A percentile compares a stretch with the other conserved stretches of the same genome.
Conservation (phyloP, 352 stramenopile species). For the Plasmopara muralis region DNA sequence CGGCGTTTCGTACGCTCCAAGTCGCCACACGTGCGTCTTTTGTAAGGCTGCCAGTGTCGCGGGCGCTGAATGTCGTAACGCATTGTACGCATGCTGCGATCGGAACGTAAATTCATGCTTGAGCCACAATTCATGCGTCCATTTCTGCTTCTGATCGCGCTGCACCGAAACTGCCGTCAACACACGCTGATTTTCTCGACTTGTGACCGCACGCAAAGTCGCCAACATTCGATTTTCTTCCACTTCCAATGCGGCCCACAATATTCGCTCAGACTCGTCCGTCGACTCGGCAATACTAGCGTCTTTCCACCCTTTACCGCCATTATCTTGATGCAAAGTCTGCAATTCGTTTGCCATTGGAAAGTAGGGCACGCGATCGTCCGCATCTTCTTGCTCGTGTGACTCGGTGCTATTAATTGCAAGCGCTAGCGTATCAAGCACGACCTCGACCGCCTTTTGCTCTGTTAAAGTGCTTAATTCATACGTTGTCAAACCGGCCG, state of each 20-base stretch:
- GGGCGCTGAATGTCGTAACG: slow-evolving; percentile 24
- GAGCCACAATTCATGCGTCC: slow-evolving; percentile 53
- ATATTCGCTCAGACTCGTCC: slow-evolving; percentile 45
- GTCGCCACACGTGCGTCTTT: slow-evolving; percentile 33
- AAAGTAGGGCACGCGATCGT: slow-evolving; percentile 63
- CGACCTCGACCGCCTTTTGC: slow-evolving; percentile 41
- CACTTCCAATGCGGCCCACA: slow-evolving; percentile 74
- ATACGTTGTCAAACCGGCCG: slow-evolving; percentile 43
- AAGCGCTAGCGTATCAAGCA: slow-evolving; percentile 52
- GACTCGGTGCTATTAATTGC: slow-evolving; percentile 65
- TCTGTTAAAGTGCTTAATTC: slow-evolving; percentile 51
- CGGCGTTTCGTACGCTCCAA: slow-evolving; percentile 61
- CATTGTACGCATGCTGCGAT: slow-evolving; percentile 49
- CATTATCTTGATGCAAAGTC: slow-evolving; percentile 9
- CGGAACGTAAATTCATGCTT: slow-evolving; percentile 65
- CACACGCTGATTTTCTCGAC: slow-evolving; percentile 33
- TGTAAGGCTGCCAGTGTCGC: slow-evolving; percentile 26
- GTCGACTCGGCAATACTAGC: slow-evolving; percentile 16
- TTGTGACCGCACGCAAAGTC: slow-evolving; percentile 38
- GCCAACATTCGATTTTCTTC: slow-evolving; percentile 77
- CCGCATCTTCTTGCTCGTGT: slow-evolving; percentile 63
- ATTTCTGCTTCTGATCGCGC: slow-evolving; percentile 27
- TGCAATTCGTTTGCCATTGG: slow-evolving; percentile 51
- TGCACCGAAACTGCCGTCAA: slow-evolving; percentile 14
- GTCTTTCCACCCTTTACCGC: slow-evolving; percentile 14